phyloP scores from a whole-genome alignment of 805 yeast genomes.

The Phaffomyces antillensis region DNA sequence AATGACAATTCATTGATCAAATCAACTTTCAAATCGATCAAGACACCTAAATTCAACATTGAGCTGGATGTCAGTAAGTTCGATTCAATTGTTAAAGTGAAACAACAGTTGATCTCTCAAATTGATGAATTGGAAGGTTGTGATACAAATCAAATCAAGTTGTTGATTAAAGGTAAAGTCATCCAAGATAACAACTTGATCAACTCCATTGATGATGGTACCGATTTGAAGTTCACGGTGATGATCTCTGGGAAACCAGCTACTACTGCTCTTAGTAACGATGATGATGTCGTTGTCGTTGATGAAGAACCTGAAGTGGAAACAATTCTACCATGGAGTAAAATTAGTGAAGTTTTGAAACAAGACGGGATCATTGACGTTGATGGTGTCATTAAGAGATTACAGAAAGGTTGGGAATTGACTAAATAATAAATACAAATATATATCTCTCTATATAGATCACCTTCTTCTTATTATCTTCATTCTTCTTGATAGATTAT shows the following conservation, averaged over 20 bases:
- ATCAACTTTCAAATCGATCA: conserved; percentile 56
- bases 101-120: conserved; percentile 19
- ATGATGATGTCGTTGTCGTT: background rate
- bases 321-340: conserved; percentile 35
- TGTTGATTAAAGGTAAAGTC: conserved; percentile 57
- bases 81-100: conserved; percentile 29
- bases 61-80: conserved; percentile 19
- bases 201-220: conserved; percentile 27
- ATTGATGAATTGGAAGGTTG: conserved; percentile 26
- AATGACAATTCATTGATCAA: background rate
- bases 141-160: conserved; percentile 36
- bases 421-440: conserved; percentile 15
- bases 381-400: conserved; percentile 25
- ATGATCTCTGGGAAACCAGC: conserved; percentile 23
- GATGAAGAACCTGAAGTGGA: background rate
- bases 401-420: conserved; percentile 35
- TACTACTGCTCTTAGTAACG: background rate
- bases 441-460: background rate
- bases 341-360: conserved; percentile 30
- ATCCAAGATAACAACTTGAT: conserved; percentile 42
- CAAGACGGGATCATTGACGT: conserved; percentile 26
- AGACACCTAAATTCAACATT: conserved; percentile 59
- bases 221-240: conserved; percentile 1
- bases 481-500: conserved; percentile 48
- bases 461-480: conserved; percentile 31